Conservation (phyloP, 768 basidiomycete genomes). For the Russula lepida region DNA sequence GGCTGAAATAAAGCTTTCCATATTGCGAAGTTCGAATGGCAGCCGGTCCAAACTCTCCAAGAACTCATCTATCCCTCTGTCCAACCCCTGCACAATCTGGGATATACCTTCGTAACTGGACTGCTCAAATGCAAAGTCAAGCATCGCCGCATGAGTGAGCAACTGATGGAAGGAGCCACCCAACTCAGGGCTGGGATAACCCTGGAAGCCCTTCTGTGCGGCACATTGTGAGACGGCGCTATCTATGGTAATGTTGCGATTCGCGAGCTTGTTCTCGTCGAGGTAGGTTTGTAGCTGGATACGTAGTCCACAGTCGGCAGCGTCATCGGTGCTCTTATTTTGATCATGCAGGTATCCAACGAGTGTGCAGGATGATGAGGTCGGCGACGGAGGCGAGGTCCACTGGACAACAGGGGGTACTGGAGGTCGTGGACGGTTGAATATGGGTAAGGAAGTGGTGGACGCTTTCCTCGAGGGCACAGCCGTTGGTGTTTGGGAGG, state of each 20-base stretch:
- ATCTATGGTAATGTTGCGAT: constrained; percentile 7
- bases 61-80: constrained; percentile 13
- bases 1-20: neutral
- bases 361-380: constrained; percentile 8
- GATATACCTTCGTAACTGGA: neutral
- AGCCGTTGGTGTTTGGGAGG: neutral
- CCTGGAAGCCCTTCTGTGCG: constrained; percentile 8
- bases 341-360: neutral
- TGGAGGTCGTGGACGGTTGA: neutral
- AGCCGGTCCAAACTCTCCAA: neutral
- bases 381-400: neutral
- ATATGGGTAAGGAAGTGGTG: constrained; percentile 10
- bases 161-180: constrained; percentile 3
- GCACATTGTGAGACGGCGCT: constrained; percentile 9
- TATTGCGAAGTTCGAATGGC: constrained; percentile 7
- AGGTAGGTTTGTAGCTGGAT: constrained; percentile 10
- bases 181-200: neutral
- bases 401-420: constrained; percentile 7
- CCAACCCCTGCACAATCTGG: constrained; percentile 8
- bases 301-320: neutral
- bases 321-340: neutral
- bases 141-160: constrained; percentile 7
- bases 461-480: constrained; percentile 4
- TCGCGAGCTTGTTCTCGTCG: constrained; percentile 15
- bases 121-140: constrained; percentile 6